Evolutionary conservation across 1,139 yeast genomes (phyloP), one percentile per base, ranked within the genome.

Genomic region (Pichia sp.): DNA sequence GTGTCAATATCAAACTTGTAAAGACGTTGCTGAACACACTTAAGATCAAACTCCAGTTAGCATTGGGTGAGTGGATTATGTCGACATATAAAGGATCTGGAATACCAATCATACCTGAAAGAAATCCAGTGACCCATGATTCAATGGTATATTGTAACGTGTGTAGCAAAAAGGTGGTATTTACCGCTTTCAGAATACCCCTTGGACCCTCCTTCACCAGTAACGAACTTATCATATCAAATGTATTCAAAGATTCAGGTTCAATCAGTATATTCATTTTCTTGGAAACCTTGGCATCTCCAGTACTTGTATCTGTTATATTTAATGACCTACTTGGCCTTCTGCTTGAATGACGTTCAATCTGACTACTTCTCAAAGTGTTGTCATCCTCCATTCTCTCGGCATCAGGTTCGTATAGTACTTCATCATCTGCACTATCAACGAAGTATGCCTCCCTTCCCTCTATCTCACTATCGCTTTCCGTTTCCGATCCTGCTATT

Each of bases 61-160:
- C 87, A 46, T 80, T 86, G 4, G 88, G 77, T 24, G 91, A 81
- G 52, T 83, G 94, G 20, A 86, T 70, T 44, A 85, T 71, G 20
- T 85, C 95, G 45, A 86, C 77, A 56, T 85, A 82, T 46, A 80
- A 77, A 1, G 96, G 96, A 54, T 87, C 96, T 0, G 96, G 95
- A n/a, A 86, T 74, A 13, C 85, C 83, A 39, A 85, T 62, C 35
- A 84, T 66, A 3, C 95, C 91, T 6, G 95, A 78, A 13, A 86
- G 58, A 49, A 88, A 76, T 6, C 96, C 96, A 0, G 94, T 80
- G 30, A 86, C 67, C 96, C 97, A 88, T 1, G 96, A 87, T 52
- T 85, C 94, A 34, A 87, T 64, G 1, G 94, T 83, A 39, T 78
- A 76, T 1, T 82, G 74, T 29, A 87, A 64, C 0, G 94, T 82